Percentiles rank a stretch among this genome's conserved stretches.
Evolutionary conservation across 2,329 filamentous ascomycete genomes (phyloP).

Genomic region (Monosporascus ibericus): DNA sequence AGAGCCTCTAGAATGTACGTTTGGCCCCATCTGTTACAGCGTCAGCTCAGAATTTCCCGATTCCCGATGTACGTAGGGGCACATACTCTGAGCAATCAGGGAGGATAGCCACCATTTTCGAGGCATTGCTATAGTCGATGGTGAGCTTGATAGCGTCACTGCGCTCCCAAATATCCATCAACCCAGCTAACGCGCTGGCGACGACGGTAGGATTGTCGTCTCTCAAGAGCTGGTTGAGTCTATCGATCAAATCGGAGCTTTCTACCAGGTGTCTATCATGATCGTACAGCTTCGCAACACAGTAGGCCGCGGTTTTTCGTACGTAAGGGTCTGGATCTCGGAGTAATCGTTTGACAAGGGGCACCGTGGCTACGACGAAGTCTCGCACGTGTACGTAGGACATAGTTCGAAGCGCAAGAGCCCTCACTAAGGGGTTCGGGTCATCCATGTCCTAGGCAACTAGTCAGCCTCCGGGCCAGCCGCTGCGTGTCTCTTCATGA

Average conservation of each 20-base stretch:
- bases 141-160: constrained; percentile 97
- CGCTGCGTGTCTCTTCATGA: neutral
- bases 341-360: constrained; percentile 75
- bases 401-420: constrained; percentile 87
- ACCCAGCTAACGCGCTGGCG: constrained; percentile 79
- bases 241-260: constrained; percentile 83
- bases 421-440: constrained; percentile 83
- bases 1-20: constrained; percentile 96
- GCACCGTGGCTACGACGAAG: constrained; percentile 86
- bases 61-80: neutral
- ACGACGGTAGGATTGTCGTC: constrained; percentile 98
- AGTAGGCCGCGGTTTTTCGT: constrained; percentile 93
- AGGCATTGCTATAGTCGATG: constrained; percentile 95
- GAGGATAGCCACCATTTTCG: constrained; percentile 94
- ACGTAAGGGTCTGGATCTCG: constrained; percentile 91
- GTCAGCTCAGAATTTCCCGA: constrained; percentile 3
- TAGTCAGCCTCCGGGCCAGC: constrained; percentile 9
- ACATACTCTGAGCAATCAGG: constrained; percentile 94
- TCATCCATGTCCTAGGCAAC: constrained; percentile 78
- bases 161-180: constrained; percentile 98
- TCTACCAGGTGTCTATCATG: constrained; percentile 90
- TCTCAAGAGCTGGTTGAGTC: constrained; percentile 79
- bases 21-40: constrained; percentile 75
- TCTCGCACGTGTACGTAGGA: constrained; percentile 96
- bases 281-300: constrained; percentile 95